These are phyloP conservation scores for Neckera pumila DNA, from an alignment of 225 moss, liverwort and hornwort genomes.

Conservation along the genomic window DNA sequence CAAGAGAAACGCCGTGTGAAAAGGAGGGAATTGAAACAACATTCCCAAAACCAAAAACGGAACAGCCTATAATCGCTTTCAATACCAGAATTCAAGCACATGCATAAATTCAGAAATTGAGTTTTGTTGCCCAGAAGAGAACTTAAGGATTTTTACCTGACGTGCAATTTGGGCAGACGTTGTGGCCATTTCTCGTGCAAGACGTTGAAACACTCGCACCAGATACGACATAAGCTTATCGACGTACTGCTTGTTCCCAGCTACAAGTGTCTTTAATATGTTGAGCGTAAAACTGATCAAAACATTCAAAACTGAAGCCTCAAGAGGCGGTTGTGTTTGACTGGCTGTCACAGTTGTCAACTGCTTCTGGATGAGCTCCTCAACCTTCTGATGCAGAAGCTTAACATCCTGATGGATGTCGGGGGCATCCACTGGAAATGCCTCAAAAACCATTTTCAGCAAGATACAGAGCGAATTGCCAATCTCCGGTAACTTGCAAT, in stretches of 20 bases:
- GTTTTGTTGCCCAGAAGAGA: background rate
- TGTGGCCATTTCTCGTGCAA: conserved; percentile 80
- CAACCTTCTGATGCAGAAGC: conserved; percentile 82
- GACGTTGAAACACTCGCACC: conserved; percentile 88
- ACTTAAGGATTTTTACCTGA: conserved; percentile 38
- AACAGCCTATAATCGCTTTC: background rate
- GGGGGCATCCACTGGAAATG: conserved; percentile 71
- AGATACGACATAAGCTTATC: conserved; percentile 88
- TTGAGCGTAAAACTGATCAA: conserved; percentile 77
- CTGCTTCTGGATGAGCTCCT: conserved; percentile 90
- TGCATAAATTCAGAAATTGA: background rate
- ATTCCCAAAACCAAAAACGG: background rate
- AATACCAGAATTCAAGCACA: conserved; percentile 2
- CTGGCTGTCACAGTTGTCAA: conserved; percentile 68
- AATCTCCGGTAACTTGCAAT: conserved; percentile 72
- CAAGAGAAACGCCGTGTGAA: background rate
- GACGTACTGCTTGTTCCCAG: conserved; percentile 76
- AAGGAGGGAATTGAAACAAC: background rate
- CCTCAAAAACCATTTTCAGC: conserved; percentile 93
- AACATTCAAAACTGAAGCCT: conserved; percentile 52
- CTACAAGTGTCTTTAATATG: conserved; percentile 71
- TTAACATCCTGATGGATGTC: conserved; percentile 77
- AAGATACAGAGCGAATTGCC: conserved; percentile 84
- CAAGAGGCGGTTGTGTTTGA: conserved; percentile 58
- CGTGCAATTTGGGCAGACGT: conserved; percentile 62